Evolutionary conservation across 768 basidiomycete species (phyloP), one percentile per base, ranked within the genome.

Genomic region (Lentinus tigrinus): DNA sequence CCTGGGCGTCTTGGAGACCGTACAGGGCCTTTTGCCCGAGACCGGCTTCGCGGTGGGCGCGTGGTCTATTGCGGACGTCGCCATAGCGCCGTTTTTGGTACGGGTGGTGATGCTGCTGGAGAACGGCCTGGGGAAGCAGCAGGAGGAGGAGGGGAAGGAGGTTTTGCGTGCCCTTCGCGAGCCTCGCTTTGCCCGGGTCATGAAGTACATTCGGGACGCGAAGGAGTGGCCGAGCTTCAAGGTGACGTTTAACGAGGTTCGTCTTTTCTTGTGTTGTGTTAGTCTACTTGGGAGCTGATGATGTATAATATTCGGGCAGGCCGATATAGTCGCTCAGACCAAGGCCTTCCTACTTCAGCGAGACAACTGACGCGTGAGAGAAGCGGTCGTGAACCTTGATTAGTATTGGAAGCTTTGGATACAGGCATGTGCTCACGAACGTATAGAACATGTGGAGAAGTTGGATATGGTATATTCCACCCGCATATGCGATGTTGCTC

Each of bases 61-160:
- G 21, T 88, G 77, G 67, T 83, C 79, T 14, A 80, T 82, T 51
- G 87, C 86, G 10, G 88, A 89, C 62, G 79, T 82, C 6, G 81
- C 84, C 0, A 64, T 86, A 13, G 73, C 79, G 2, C 85, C 88
- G 1, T 84, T 87, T 75, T 61, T 87, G 14, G 83, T 77, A 17
- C 75, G 87, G 14, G 59, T 80, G 38, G 73, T 77, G 36, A 57
- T 81, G 1, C 47, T 67, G 23, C 60, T 83, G 37, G 69, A 72
- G 65, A 77, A 83, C 56, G 83, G 87, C 39, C 28, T 84, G 23
- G 85, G 86, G 2, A 73, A 69, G 19, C 88, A 71, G 60, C 73
- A 75, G 4, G 70, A 64, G n/a, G 85, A 81, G 1, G 73, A 79
- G 31, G 84, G 84, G 0, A 69, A 63, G 40, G 77, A 73, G 60